Conservation (phyloP, 2,329 filamentous ascomycete species). For the Rutstroemia sp. region DNA sequence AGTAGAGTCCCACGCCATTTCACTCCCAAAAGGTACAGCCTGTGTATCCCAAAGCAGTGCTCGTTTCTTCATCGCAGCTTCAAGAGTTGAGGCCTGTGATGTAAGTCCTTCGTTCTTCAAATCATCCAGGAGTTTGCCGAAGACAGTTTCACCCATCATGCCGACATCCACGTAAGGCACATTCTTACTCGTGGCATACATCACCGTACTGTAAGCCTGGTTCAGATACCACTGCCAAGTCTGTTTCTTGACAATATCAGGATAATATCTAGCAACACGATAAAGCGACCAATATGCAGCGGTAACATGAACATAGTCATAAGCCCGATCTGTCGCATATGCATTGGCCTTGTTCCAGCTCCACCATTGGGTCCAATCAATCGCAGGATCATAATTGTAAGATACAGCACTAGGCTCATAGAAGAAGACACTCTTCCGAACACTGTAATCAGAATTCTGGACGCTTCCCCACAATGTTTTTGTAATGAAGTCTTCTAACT, state of each 20-base stretch:
- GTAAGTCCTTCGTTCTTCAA: constrained; percentile 40
- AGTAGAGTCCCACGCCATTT: constrained; percentile 57
- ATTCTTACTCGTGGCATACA: constrained; percentile 32
- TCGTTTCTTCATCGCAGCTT: constrained; percentile 40
- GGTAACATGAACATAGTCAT: constrained; percentile 51
- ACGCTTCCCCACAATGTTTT: constrained; percentile 43
- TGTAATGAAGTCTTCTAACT: constrained; percentile 47
- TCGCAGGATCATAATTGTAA: constrained; percentile 37
- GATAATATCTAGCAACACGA: constrained; percentile 43
- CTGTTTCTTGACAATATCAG: constrained; percentile 34
- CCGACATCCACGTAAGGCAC: constrained; percentile 40
- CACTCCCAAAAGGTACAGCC: constrained; percentile 49
- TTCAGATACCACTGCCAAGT: constrained; percentile 48
- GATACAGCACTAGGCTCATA: constrained; percentile 40
- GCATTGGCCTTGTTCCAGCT: constrained; percentile 43
- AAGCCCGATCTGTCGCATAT: constrained; percentile 42
- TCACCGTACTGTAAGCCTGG: constrained; percentile 45
- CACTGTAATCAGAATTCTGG: constrained; percentile 39
- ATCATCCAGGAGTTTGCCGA: constrained; percentile 44
- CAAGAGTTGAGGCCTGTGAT: constrained; percentile 34
- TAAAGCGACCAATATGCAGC: constrained; percentile 52
- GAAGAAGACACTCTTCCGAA: constrained; percentile 50
- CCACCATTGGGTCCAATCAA: constrained; percentile 43
- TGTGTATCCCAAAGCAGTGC: constrained; percentile 43
- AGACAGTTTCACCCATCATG: constrained; percentile 53